Evolutionary conservation across 1,284 basidiomycete genomes (phyloP), one percentile per base, ranked within the genome.

Genomic region (Ceratobasidium sp.): DNA sequence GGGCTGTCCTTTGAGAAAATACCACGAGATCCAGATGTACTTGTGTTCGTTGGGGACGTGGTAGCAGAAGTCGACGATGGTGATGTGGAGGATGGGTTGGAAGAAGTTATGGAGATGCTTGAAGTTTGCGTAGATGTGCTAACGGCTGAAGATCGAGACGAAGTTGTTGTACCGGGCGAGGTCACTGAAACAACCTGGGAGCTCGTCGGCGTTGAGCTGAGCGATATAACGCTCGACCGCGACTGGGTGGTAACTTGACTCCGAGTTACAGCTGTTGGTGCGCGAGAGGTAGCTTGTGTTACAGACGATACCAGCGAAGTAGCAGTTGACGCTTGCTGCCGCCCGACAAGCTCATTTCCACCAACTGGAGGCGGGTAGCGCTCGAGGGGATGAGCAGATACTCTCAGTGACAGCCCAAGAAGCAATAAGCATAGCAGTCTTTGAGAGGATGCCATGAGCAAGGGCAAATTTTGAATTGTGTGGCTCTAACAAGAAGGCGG

Each of bases 11-110:
- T 57, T 23, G 41, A 34, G n/a, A 70, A 70, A 28, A 70, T 70
- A 43, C n/a, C 50, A 26, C 12, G 34, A n/a, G 58, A 28, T 12
- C 9, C 36, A 41, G 58, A 23, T 1, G 39, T 41, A 21, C 26
- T 46, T n/a, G 67, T 58, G 4, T 36, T 6, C 12, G 53, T 48
- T 8, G 50, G 26, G 12, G 50, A 23, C 5, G 65, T 18, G 39
- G 32, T 57, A 23, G 78, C 76, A 12, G 76, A 71, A n/a, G 78
- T 78, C 1, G 78, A 76, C 0, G 80, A 80, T 3, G 75, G 75
- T 0, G 76, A 77, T 8, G 80, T 79, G 16, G 79, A 79, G 69
- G 81, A 80, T 26, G 78, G 76, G 43, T 75, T 75, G 43, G 80
- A 77, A 0, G 77, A 77, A 2, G 75, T 74, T 41, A 9, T 18